Base-by-base conservation (phyloP, 78 protist species). In the Dictyostelium purpureum region DNA sequence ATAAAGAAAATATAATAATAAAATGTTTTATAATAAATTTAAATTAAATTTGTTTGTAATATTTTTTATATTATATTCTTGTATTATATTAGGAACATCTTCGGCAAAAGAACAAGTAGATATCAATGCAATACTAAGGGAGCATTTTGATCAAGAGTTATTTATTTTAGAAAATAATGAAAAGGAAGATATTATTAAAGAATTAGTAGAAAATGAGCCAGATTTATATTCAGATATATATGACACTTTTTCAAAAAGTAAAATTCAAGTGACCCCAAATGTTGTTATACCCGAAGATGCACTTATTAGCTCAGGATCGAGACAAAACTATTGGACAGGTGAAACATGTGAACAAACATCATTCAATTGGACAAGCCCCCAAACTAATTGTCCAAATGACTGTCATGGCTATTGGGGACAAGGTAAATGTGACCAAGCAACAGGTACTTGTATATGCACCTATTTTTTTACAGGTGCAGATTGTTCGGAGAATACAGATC, bases 361-460 rank as follows among this genome's bases (percentile, higher is more conserved):
- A 33, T 82, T 82, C 56, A 40, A 26, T 9, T 51, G 52, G 14
- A 81, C 71, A 16, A n/a, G n/a, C n/a, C 0, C 0, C 9, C 19
- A 52, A 18, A 38, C 71, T 12, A 6, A 2, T 1, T 82, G 90
- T 52, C 47, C 54, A 67, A 28, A 11, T 6, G 79, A 82, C 42
- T 82, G 90, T 40, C 56, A 54, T 42, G 33, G 52, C 6, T 10
- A 49, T 6, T 82, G 90, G 90, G 90, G 90, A 9, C 90, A 82
- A 54, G 90, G 90, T 24, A 33, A 12, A 24, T 82, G 90, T 16
- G n/a, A 45, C 31, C 6, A 21, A 3, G 52, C 47, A 9, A 38
- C 56, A 1, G 65, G 37, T 0, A 26, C 21, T 2, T 82, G 90
- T 38, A 2, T 18, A 11, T 82, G 90, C 42, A 82, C 19, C 37